Evolutionary conservation across 176 grass and related monocot species (phyloP), one percentile per base, ranked within the genome.

Genomic region (Elymus sibiricus): DNA sequence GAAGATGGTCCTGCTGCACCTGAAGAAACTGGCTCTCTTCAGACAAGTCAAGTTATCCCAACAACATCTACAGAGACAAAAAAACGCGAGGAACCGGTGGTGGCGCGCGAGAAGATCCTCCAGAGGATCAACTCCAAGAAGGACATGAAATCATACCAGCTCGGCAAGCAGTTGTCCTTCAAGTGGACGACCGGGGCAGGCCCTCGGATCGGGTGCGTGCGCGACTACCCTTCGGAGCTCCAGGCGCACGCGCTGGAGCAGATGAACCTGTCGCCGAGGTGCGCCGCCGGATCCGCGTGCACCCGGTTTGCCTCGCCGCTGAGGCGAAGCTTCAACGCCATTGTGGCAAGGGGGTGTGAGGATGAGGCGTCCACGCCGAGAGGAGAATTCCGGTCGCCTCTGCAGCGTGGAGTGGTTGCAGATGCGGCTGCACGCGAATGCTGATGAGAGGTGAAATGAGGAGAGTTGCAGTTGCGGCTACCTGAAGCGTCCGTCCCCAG

Each of bases 171-270:
- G 72, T 66, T 95, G 64, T 95, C 95, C 0, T 91, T 91, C 85
- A 98, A 93, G 84, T 95, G 93, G 95, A 92, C 91, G 19, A 98
- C 95, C 22, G 93, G 95, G 40, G 95, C 91, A 4, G 95, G 95
- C 9, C 95, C 95, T 19, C 87, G 95, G 46, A 98, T 98, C 74
- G 93, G 90, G 71, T 98, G 93, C 77, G 95, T 98, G 47, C 88
- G 93, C 83, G 95, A 98, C 86, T 94, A 95, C 79, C 95, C 93
- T 34, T 81, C 91, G 21, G 93, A 98, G 87, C 93, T 98, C 13
- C 95, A 95, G 73, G 69, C 87, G 77, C 87, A 82, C 47, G 93
- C 89, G 39, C 82, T 98, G 49, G 93, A 98, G 77, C 89, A 88
- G 69, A 74, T 92, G 17, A 91, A 83, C 87, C 89, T 98, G 39